These are phyloP conservation scores for Coccomyxa sp. DNA, from an alignment of 139 green algal species.

Conservation along the genomic window DNA sequence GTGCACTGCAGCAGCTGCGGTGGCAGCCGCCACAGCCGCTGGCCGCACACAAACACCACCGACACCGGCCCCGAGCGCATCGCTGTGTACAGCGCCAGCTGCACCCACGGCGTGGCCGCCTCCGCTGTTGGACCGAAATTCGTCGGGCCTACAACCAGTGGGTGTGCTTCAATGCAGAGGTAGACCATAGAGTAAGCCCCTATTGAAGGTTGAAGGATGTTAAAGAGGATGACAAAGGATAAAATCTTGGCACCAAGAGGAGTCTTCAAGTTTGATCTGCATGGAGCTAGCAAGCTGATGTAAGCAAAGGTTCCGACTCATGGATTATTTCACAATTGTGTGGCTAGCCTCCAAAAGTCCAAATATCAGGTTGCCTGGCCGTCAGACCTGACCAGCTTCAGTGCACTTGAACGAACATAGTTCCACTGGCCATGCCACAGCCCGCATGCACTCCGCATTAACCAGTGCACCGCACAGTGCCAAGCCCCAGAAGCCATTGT, in stretches of 20 bases:
- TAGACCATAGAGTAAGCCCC: no score
- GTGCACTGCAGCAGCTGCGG: constrained; percentile 36
- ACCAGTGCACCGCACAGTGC: no score
- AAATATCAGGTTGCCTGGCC: background rate
- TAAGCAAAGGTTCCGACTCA: no score
- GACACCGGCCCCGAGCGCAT: constrained; percentile 47
- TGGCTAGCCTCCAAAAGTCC: background rate
- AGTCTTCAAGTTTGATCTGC: background rate
- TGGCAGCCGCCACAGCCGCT: constrained; percentile 59
- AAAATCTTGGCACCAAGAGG: no score
- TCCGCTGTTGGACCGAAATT: constrained; percentile 58
- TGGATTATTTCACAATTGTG: background rate
- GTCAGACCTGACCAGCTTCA: no score
- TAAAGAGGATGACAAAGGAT: no score
- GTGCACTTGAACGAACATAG: no score
- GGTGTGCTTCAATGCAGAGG: background rate
- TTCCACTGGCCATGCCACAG: no score
- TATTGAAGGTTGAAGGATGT: no score
- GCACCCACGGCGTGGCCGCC: constrained; percentile 68
- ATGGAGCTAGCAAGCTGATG: no score
- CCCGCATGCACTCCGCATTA: no score
- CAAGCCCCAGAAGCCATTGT: no score
- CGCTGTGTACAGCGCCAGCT: constrained; percentile 62
- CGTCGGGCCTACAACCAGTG: constrained; percentile 24
- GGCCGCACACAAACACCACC: constrained; percentile 60